Evolutionary conservation across 768 basidiomycete genomes (phyloP), one percentile per base, ranked within the genome.

Genomic region (Russula sp.): DNA sequence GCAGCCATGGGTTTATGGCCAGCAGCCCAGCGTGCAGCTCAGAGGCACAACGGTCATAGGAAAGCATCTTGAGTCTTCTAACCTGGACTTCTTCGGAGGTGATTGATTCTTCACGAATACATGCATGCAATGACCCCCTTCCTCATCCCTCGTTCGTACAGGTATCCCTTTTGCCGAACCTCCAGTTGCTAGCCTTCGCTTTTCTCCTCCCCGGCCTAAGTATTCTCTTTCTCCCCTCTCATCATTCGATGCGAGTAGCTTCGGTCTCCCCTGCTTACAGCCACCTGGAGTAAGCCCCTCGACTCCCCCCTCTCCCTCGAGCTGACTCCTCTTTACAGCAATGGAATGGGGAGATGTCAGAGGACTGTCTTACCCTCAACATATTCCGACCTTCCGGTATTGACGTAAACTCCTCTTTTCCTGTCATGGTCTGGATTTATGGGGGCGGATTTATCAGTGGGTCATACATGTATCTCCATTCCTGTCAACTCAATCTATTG

Each of bases 311-410:
- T 41, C 7, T 42, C n/a, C n/a, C 56, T 3, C 13, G n/a, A 29
- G 20, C 42, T 7, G 35, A 45, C 8, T 22, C 43, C 20, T 7
- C n/a, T 41, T 8, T 14, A n/a, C 32, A 47, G 51, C 11, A 2
- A 36, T 35, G 56, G 53, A 16, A 45, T 32, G 35, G 34, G 22
- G 34, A 58, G 41, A 66, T 70, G 36, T 76, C 75, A 2, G 82
- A 83, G 65, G 76, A 82, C 63, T 82, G 81, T 61, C 69, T 83
- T 47, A 76, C 70, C 8, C 62, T 83, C 49, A 82, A 83, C 66
- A 69, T 83, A 34, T 76, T 73, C 52, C 70, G 73, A 7, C 82
- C 82, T 0, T 66, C 70, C 1, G 74, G 74, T 7, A 22, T 69
- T 5, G 59, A 64, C 8, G 55, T 63, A 0, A 54, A 41, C 3